phyloP scores from a whole-genome alignment of 768 basidiomycete species.

The Mycena belliarum region DNA sequence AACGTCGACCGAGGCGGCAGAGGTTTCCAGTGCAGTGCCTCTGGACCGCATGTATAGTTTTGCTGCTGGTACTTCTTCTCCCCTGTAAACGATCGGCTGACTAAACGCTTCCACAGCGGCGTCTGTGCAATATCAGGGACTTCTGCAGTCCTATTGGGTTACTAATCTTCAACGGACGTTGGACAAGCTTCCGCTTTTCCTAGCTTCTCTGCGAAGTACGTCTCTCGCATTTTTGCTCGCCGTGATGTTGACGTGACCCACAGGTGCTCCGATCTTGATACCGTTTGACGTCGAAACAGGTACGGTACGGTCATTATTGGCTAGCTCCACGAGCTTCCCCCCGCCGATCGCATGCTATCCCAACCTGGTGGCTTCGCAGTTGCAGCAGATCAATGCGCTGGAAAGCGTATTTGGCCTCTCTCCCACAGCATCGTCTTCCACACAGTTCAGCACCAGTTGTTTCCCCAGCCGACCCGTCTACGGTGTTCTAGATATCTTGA shows the following conservation, averaged over 20 bases:
- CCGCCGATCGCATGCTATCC: slow-evolving; percentile 65
- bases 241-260: neutral
- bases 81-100: neutral
- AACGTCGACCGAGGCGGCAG: slow-evolving; percentile 41
- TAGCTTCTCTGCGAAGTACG: slow-evolving; percentile 39
- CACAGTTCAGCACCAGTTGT: slow-evolving; percentile 50
- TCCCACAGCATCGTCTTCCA: slow-evolving; percentile 26
- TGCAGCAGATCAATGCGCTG: slow-evolving; percentile 44
- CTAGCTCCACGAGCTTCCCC: slow-evolving; percentile 51
- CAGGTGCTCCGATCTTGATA: slow-evolving; percentile 20
- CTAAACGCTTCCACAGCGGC: slow-evolving; percentile 44
- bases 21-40: slow-evolving; percentile 41
- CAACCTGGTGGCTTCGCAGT: slow-evolving; percentile 39
- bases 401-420: slow-evolving; percentile 58
- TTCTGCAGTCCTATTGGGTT: slow-evolving; percentile 57
- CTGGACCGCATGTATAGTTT: slow-evolving; percentile 63
- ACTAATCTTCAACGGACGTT: slow-evolving; percentile 47
- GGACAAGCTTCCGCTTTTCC: slow-evolving; percentile 46
- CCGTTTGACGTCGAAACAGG: slow-evolving; percentile 27
- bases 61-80: slow-evolving; percentile 50
- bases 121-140: slow-evolving; percentile 49
- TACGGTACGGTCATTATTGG: slow-evolving; percentile 42
- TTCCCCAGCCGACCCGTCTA: slow-evolving; percentile 62
- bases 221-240: slow-evolving; percentile 45
- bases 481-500: slow-evolving; percentile 58